Conservation (phyloP, 139 green algal species). For the Chlamydomonas schloesseri region DNA sequence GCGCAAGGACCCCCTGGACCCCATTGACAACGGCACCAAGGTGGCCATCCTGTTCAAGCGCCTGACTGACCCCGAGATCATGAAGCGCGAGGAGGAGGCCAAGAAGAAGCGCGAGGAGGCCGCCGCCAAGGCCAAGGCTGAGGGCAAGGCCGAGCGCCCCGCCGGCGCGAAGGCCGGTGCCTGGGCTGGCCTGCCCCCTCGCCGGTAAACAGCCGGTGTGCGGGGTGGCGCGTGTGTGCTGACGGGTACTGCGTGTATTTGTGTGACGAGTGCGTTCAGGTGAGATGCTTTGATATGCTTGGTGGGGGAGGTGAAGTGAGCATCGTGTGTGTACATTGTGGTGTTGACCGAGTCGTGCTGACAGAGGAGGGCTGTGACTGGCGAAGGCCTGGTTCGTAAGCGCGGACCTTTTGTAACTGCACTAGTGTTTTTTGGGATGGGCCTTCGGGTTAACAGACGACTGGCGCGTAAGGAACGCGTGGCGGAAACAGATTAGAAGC, state of each 20-base stretch:
- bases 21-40: slow-evolving; percentile 92
- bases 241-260: not conserved
- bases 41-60: slow-evolving; percentile 80
- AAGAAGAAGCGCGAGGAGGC: slow-evolving; percentile 60
- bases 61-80: slow-evolving; percentile 73
- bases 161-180: slow-evolving; percentile 78
- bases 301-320: too few species aligned
- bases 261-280: too few species aligned
- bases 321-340: too few species aligned
- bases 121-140: slow-evolving; percentile 59
- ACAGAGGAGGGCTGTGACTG: too few species aligned
- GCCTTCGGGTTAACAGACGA: too few species aligned
- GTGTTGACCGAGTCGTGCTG: too few species aligned
- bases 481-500: too few species aligned
- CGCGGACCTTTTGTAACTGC: too few species aligned
- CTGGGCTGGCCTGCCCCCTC: slow-evolving; percentile 71
- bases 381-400: too few species aligned
- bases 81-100: slow-evolving; percentile 58
- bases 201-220: not conserved
- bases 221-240: not conserved
- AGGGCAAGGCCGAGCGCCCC: slow-evolving; percentile 44
- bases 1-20: slow-evolving; percentile 93
- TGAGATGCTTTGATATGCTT: too few species aligned
- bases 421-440: too few species aligned
- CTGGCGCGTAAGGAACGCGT: too few species aligned